Percentiles rank a stretch among this genome's conserved stretches.
phyloP scores from a whole-genome alignment of 2,329 filamentous ascomycete genomes.

The Neofusicoccum cordaticola region DNA sequence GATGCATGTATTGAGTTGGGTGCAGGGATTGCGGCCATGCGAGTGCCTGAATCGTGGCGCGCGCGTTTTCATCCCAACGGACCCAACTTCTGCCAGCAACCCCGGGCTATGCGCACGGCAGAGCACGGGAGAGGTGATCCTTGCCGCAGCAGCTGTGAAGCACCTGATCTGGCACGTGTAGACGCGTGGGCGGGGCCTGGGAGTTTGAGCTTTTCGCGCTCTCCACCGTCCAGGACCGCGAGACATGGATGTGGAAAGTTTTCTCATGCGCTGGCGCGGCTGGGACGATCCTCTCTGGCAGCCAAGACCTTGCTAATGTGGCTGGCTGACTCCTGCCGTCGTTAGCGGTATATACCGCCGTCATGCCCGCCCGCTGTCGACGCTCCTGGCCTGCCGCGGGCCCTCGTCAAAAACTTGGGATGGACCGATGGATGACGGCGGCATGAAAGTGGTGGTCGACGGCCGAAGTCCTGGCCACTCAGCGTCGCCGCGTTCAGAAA shows the following conservation, averaged over 20 bases:
- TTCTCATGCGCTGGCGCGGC: background rate
- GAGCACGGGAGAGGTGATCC: background rate
- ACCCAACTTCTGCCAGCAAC: background rate
- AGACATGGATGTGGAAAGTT: background rate
- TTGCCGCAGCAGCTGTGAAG: background rate
- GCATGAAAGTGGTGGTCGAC: background rate
- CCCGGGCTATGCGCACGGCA: background rate
- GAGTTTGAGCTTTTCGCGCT: background rate
- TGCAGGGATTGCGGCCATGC: background rate
- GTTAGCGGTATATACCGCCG: background rate
- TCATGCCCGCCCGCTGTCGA: background rate
- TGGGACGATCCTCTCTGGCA: background rate
- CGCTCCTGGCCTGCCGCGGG: background rate
- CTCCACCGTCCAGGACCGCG: background rate
- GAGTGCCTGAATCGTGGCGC: background rate
- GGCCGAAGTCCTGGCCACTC: background rate
- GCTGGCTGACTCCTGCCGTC: background rate
- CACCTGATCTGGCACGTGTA: slow-evolving; percentile 7
- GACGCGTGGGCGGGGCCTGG: background rate
- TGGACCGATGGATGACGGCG: background rate
- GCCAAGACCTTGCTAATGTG: background rate
- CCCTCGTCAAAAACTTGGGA: background rate
- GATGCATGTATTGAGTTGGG: background rate
- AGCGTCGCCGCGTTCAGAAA: background rate
- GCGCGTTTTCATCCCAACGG: background rate